Evolutionary conservation across 139 green algal species (phyloP), one percentile per base, ranked within the genome.

Genomic region (Haematococcus lacustris): DNA sequence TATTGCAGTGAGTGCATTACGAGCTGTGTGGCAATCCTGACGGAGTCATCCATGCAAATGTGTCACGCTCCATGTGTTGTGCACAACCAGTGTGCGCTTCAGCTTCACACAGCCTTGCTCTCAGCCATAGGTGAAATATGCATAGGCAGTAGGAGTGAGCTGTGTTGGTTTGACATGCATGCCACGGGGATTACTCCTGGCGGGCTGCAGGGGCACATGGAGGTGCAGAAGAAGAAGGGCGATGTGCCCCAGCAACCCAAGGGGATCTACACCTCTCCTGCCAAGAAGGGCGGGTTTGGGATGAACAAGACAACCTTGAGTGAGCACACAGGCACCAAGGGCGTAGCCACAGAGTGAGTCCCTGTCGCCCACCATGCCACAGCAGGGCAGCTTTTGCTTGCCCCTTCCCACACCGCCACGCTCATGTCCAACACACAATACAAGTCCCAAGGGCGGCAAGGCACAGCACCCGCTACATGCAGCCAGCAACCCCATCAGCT

Each of bases 231-330:
- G 69, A 85, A 78, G 34, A 86, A 83, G 50, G 83, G 71, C 0
- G 83, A 89, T 26, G 37, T 87, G 0, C 33, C 62, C 34, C 38
- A 33, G 39, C 51, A 77, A 38, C 82, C 86, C 0, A 80, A 73
- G 23, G 86, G 86, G 62, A 83, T 91, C 35, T 82, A 86, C 51
- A 92, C 87, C 25, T 73, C 35, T 1, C 85, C 86, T 28, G 71
- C 75, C 33, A 93, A 93, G 69, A 87, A 84, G 66, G 88, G 88
- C 51, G 74, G 51, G 33, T 74, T 74, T 32, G 83, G 83, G 34
- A 76, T 78, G 25, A 84, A 86, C 73, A 88, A 88, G 41, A 77
- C 68, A 2, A 86, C 82, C 9, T 60, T 85, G 2, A 81, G 66
- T 4, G 76, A 85, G 74, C 76, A 74, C 7, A 34, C 59, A 43